These are phyloP conservation scores for Leptomonas seymouri DNA, from an alignment of 208 protist species.

Conservation along the genomic window DNA sequence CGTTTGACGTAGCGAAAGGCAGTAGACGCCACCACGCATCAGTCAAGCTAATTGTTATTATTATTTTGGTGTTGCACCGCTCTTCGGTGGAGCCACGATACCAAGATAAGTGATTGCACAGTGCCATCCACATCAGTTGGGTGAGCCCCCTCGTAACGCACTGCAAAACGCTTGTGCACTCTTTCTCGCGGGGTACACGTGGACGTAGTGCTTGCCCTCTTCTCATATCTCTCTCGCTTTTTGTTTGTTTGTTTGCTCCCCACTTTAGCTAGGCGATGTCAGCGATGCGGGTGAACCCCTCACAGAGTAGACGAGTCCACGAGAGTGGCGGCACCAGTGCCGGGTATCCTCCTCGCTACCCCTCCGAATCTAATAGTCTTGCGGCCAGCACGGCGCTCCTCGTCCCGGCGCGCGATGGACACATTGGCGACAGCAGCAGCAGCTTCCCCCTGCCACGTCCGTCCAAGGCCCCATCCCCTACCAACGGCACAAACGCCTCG, in stretches of 20 bases:
- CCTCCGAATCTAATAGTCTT: not conserved
- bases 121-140: too few species aligned
- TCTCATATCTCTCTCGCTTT: not conserved
- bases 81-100: too few species aligned
- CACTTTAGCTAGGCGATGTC: not conserved
- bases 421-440: not conserved
- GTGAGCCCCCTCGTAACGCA: too few species aligned
- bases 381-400: not conserved
- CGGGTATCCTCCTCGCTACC: slow-evolving; percentile 7
- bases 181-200: too few species aligned
- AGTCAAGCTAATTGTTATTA: too few species aligned
- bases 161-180: too few species aligned
- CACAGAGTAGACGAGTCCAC: slow-evolving; percentile 1
- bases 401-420: not conserved
- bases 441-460: not conserved
- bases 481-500: not conserved
- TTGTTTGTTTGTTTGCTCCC: not conserved
- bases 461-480: not conserved
- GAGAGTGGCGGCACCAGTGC: not conserved
- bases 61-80: too few species aligned
- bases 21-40: too few species aligned
- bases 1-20: too few species aligned
- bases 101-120: too few species aligned
- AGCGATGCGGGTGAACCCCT: slow-evolving; percentile 6
- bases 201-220: not conserved